phyloP scores from a whole-genome alignment of 1,139 yeast genomes.

The Taphrina betulina region DNA sequence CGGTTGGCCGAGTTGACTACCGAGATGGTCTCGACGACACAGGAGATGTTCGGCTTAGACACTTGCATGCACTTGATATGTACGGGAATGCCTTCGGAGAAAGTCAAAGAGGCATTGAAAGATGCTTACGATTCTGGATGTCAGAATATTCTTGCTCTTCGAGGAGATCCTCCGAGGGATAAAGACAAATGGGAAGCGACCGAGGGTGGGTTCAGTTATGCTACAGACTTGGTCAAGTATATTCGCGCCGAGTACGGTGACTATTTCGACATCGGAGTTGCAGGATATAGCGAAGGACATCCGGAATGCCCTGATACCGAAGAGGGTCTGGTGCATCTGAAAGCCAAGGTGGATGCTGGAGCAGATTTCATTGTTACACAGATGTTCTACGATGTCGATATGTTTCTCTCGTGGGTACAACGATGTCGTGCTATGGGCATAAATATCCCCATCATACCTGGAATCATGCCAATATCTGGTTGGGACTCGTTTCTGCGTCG shows the following conservation, averaged over 20 bases:
- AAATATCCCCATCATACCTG: conserved; percentile 86
- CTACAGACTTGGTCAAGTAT: conserved; percentile 61
- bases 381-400: conserved; percentile 86
- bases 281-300: conserved; percentile 75
- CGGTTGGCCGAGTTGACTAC: conserved; percentile 70
- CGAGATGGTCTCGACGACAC: conserved; percentile 89
- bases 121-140: conserved; percentile 90
- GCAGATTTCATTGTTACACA: conserved; percentile 92
- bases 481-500: conserved; percentile 89
- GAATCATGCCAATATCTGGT: conserved; percentile 96
- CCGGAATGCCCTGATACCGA: conserved; percentile 64
- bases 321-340: conserved; percentile 61
- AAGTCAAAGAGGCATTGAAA: conserved; percentile 80
- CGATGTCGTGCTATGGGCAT: conserved; percentile 73
- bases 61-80: conserved; percentile 98
- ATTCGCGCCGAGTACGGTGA: conserved; percentile 59
- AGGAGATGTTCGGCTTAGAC: conserved; percentile 87
- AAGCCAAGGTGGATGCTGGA: conserved; percentile 88
- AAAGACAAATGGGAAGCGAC: conserved; percentile 49
- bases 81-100: conserved; percentile 82
- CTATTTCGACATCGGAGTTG: conserved; percentile 71
- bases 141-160: conserved; percentile 80
- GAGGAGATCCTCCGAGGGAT: conserved; percentile 84
- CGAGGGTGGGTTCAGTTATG: conserved; percentile 71
- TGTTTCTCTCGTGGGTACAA: conserved; percentile 77